Percentiles rank a stretch among this genome's conserved stretches.
These are phyloP conservation scores for Zygnema cylindricum DNA, from an alignment of 139 green algal genomes.

Conservation along the genomic window DNA sequence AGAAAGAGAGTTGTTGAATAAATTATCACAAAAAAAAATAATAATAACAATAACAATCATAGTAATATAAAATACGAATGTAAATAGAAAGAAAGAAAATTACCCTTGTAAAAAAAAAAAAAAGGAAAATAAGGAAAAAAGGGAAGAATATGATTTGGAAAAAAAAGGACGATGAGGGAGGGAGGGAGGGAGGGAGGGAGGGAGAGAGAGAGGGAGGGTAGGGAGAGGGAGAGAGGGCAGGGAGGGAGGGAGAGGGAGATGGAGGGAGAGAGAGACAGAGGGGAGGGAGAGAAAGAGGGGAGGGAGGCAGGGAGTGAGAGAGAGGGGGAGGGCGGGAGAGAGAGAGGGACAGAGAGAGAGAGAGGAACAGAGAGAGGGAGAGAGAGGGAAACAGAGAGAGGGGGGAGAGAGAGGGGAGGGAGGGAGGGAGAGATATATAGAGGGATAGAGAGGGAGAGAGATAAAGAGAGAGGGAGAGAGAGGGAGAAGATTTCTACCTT, in stretches of 20 bases:
- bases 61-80: too few species aligned
- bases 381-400: background rate
- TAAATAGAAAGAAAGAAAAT: too few species aligned
- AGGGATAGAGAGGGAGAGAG: background rate
- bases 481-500: background rate
- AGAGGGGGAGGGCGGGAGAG: background rate
- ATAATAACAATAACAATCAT: too few species aligned
- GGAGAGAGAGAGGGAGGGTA: background rate
- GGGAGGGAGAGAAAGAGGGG: too few species aligned
- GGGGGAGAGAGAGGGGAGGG: background rate
- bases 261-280: background rate
- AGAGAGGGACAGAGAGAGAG: background rate
- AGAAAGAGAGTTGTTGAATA: too few species aligned
- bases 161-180: too few species aligned
- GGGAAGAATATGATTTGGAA: too few species aligned
- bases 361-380: background rate
- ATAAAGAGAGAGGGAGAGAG: slow-evolving; percentile 15
- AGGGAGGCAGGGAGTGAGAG: background rate
- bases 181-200: background rate
- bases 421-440: background rate
- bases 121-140: too few species aligned
- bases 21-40: too few species aligned
- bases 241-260: background rate
- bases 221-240: background rate
- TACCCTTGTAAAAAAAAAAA: too few species aligned